Evolutionary conservation across 257 asterid species (phyloP).

Genomic region (Cordia subcordata): DNA sequence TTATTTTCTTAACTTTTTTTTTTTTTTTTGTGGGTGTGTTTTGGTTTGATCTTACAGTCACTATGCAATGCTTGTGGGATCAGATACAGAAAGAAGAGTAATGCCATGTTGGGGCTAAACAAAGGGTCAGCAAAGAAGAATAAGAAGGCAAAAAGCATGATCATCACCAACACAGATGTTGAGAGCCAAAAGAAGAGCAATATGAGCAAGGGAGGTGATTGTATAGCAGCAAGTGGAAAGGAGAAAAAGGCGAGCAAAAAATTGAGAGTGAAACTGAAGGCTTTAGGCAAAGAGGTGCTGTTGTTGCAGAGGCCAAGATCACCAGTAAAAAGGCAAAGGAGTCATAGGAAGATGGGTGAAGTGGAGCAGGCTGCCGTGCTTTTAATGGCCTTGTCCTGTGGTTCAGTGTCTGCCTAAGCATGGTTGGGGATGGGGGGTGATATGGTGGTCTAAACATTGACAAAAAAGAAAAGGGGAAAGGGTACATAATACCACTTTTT

Average conservation of each 20-base stretch:
- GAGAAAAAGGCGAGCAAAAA: constrained; percentile 16
- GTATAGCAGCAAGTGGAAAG: constrained; percentile 19
- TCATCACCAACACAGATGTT: neutral
- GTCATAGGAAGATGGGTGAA: constrained; percentile 39
- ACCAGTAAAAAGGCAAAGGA: constrained; percentile 23
- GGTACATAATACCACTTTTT: neutral
- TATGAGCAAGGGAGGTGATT: constrained; percentile 20
- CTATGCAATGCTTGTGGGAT: constrained; percentile 84
- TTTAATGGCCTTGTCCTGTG: constrained; percentile 69
- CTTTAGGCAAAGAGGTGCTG: constrained; percentile 34
- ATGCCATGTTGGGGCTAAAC: neutral
- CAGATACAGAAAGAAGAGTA: constrained; percentile 47
- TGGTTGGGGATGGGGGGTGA: too few relatives aligned
- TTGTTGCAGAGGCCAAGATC: constrained; percentile 27
- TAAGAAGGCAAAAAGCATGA: constrained; percentile 9
- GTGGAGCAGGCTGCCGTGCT: constrained; percentile 75
- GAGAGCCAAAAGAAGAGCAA: neutral
- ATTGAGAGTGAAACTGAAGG: constrained; percentile 37
- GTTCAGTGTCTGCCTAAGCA: constrained; percentile 46
- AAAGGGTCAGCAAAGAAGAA: constrained; percentile 8
- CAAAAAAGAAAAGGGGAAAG: too few relatives aligned
- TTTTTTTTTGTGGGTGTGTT: neutral
- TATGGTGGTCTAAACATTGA: too few relatives aligned
- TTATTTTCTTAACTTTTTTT: neutral
- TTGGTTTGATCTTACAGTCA: constrained; percentile 30